Base-by-base conservation (phyloP, 1,284 basidiomycete species). In the Apiotrichum veenhuisii region DNA sequence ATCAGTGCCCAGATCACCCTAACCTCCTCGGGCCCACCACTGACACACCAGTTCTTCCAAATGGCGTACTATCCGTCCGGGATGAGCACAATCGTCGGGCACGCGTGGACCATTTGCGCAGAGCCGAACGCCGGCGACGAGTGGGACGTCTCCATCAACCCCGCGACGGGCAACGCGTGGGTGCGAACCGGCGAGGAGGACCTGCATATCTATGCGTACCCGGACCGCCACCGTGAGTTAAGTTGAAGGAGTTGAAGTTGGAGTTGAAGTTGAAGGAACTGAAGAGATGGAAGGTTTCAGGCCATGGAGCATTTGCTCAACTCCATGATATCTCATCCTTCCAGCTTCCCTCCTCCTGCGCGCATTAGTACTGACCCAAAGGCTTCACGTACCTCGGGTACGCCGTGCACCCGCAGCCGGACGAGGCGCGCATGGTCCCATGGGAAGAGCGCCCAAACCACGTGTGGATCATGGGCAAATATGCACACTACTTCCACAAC, bases 391-490 rank as follows among this genome's bases (percentile, higher is more conserved):
- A 55, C 40, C 23, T 57, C 5, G 55, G 55, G 1, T 65, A 64
- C 41, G 50, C 52, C 14, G 50, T 67, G 23, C 47, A 61, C 33
- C 59, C 59, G 1, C 34, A 33, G 11, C 40, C 41, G 8, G 20
- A 33, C 26, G 41, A 57, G 26, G 51, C 53, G 11, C 15, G 14
- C 1, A 33, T 58, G 3, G 44, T 56, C 1, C 60, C 60, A 2
- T 56, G 46, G 42, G 23, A 18, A 0, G 12, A 58, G 20, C 58
- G 66, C 5, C 63, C 64, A 4, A 34, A 60, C 48, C 64, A 58
- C 22, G 58, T 64, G 18, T 68, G 63, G 54, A 49, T 68, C 30
- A 50, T 65, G 8, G 66, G 61, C 26, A 68, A 68, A 52, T 58
- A 54, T 37, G 47, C 59, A 11, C 52, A 57, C 48, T 68, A 64